These are phyloP conservation scores for Sarcomyxa edulis DNA, from an alignment of 768 basidiomycete species.

Conservation along the genomic window DNA sequence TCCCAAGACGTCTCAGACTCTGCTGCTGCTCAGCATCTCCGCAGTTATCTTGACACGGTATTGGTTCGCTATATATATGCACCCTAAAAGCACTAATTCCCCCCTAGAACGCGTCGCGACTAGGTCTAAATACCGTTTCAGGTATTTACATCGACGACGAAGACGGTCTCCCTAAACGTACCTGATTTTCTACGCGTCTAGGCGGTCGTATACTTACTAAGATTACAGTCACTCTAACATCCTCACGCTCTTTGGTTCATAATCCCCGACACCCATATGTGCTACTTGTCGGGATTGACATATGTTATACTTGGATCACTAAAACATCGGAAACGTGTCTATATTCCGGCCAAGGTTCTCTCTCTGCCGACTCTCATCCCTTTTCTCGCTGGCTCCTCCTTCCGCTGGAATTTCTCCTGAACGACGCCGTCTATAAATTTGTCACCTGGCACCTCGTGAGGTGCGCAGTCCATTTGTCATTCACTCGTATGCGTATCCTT, in stretches of 20 bases:
- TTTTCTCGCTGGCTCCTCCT: constrained; percentile 53
- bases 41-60: constrained; percentile 47
- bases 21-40: constrained; percentile 42
- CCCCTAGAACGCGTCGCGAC: constrained; percentile 50
- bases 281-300: constrained; percentile 29
- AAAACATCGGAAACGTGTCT: neutral
- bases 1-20: constrained; percentile 40
- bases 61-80: neutral
- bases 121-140: constrained; percentile 59
- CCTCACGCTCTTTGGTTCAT: constrained; percentile 28
- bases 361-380: constrained; percentile 29
- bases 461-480: constrained; percentile 26
- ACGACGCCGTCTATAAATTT: constrained; percentile 49
- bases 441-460: constrained; percentile 53
- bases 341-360: neutral
- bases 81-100: constrained; percentile 2
- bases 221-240: constrained; percentile 32
- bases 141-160: constrained; percentile 40
- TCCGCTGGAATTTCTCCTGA: constrained; percentile 47
- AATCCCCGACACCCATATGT: constrained; percentile 30
- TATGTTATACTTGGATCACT: constrained; percentile 30
- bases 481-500: constrained; percentile 8
- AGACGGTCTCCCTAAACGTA: constrained; percentile 37
- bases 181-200: constrained; percentile 12
- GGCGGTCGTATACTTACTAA: neutral